Conservation (phyloP, 1,284 basidiomycete species). For the Moniliophthora roreri region DNA sequence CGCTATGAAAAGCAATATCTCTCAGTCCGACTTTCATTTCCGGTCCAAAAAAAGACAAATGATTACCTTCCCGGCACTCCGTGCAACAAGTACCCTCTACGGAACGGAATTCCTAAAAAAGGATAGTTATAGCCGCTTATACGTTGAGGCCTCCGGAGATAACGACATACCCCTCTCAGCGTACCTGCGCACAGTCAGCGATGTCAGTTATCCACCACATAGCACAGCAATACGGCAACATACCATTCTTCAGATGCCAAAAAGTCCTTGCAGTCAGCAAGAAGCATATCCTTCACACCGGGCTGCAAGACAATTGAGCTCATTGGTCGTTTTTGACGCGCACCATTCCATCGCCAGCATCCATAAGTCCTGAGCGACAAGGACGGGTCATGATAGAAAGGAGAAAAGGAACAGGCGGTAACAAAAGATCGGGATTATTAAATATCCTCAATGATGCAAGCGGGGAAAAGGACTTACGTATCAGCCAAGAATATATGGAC, state of each 20-base stretch:
- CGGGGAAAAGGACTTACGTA: conserved; percentile 52
- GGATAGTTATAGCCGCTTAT: too few species aligned
- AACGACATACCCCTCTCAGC: conserved; percentile 69
- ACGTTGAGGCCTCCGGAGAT: too few species aligned
- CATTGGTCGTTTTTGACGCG: conserved; percentile 82
- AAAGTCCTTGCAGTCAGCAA: conserved; percentile 83
- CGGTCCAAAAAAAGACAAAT: conserved; percentile 10
- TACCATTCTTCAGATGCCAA: conserved; percentile 80
- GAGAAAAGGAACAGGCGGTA: conserved; percentile 11
- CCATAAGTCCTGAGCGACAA: conserved; percentile 57
- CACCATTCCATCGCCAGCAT: conserved; percentile 84
- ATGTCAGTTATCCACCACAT: not conserved
- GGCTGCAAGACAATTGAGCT: conserved; percentile 84
- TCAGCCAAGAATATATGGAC: conserved; percentile 86
- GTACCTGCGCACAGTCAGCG: conserved; percentile 52
- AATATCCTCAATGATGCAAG: conserved; percentile 14
- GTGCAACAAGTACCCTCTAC: conserved; percentile 80
- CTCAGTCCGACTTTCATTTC: conserved; percentile 16
- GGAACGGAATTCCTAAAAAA: conserved; percentile 74
- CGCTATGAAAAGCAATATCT: conserved; percentile 40
- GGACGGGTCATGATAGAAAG: conserved; percentile 2
- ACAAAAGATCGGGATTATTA: conserved; percentile 6
- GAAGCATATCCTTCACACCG: conserved; percentile 83
- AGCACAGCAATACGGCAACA: conserved; percentile 26
- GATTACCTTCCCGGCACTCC: conserved; percentile 80